Evolutionary conservation across 2,329 filamentous ascomycete genomes (phyloP), one percentile per base, ranked within the genome.

Genomic region (Ustilaginoidea virens): DNA sequence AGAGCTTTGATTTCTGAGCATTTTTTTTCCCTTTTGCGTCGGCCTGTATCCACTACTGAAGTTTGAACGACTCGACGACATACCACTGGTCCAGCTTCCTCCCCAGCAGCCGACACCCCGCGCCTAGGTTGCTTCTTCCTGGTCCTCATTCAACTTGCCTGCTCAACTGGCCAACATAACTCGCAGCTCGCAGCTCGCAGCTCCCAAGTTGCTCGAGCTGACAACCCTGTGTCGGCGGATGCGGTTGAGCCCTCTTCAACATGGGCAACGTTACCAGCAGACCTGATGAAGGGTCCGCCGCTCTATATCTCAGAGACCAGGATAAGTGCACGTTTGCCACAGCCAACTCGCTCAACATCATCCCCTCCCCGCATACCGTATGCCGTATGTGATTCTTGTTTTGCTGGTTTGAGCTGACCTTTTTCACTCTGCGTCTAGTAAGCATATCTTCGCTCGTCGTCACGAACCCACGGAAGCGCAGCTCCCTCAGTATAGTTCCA

Each of bases 221-320:
- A 17, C 23, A 17, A 24, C 14, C 14, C 17, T n/a, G n/a, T 34
- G 30, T 33, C 30, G 33, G 36, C 34, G 25, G 28, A 25, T 21
- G 26, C 31, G 27, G 31, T 30, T 17, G 28, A 29, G 28, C 33
- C 27, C 26, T 32, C 27, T 29, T 53, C 59, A 69, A 57, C 53
- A 98, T 98, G 90, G 90, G 90, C 50, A 85, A 80, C 62, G 76
- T 94, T 56, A 77, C 74, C 54, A 94, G 86, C 65, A 80, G 75
- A 56, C 74, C 77, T 46, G 86, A 92, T 45, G 86, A 94, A 47
- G 80, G 74, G 51, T 68, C 73, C 43, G 59, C 72, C 45, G 59
- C 72, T 45, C 62, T 96, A 51, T 92, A 80, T 53, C 64, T 96
- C 50, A 79, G 80, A 60, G 90, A 98, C 52, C 90, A 93, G 64